A percentile compares a stretch with the other conserved stretches of the same genome.
phyloP scores from a whole-genome alignment of 495 filamentous ascomycete species.

The Choiromyces venosus region DNA sequence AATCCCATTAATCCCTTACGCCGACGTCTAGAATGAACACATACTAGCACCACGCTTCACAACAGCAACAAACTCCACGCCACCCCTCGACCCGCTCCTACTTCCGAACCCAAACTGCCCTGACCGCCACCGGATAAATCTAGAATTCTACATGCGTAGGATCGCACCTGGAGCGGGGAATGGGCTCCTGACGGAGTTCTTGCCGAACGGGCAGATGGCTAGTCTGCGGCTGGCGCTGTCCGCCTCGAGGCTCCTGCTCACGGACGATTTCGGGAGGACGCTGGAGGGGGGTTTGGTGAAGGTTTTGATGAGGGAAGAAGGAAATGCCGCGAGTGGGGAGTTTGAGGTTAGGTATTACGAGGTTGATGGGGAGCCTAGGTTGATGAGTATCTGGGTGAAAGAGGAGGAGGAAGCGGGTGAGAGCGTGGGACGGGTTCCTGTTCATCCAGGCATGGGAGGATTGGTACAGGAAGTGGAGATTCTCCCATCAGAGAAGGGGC shows the following conservation, averaged over 20 bases:
- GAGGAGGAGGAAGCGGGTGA: no score
- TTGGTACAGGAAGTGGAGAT: neutral
- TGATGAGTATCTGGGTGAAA: neutral
- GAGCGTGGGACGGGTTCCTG: neutral
- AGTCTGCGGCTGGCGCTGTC: neutral
- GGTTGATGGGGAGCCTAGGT: neutral
- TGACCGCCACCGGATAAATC: neutral
- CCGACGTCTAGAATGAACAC: neutral
- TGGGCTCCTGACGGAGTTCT: neutral
- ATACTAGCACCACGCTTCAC: neutral
- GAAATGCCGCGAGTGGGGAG: neutral
- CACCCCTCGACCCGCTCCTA: neutral
- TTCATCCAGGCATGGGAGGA: neutral
- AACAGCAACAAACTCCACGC: neutral
- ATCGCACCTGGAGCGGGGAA: neutral
- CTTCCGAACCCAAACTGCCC: neutral
- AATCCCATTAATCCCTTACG: neutral
- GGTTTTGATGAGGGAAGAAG: neutral
- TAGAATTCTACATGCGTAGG: neutral
- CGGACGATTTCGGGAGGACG: neutral
- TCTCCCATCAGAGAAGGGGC: neutral
- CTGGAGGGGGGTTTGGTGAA: neutral
- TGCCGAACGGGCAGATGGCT: neutral
- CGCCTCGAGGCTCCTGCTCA: neutral
- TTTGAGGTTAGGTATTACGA: neutral